These are phyloP conservation scores for Cladophialophora chaetospira DNA, from an alignment of 2,329 filamentous ascomycete species.

Conservation along the genomic window DNA sequence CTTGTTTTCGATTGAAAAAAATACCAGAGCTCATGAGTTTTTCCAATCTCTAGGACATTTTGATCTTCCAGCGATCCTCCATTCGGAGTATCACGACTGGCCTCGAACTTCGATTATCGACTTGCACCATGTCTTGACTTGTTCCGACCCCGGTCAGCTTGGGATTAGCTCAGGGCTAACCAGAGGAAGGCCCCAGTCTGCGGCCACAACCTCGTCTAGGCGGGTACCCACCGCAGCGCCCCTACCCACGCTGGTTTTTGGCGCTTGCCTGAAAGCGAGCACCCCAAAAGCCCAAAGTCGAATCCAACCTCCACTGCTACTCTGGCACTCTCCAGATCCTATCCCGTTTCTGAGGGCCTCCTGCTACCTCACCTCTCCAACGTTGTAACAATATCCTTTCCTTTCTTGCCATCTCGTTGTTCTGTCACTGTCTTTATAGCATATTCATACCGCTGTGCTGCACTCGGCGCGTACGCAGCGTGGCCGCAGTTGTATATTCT, in stretches of 20 bases:
- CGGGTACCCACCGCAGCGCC: conserved; percentile 21
- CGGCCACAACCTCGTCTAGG: conserved; percentile 29
- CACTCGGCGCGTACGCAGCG: conserved; percentile 22
- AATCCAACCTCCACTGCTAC: conserved; percentile 27
- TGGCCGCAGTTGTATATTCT: conserved; percentile 18
- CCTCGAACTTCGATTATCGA: conserved; percentile 15
- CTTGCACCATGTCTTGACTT: conserved; percentile 7
- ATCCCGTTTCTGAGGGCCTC: conserved; percentile 20
- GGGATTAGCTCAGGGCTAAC: conserved; percentile 21
- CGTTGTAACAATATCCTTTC: conserved; percentile 29
- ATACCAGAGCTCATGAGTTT: neutral
- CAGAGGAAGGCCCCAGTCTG: conserved; percentile 18
- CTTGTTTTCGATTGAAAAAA: too few species aligned
- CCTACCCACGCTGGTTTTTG: conserved; percentile 22
- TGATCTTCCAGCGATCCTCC: neutral
- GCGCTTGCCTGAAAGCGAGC: conserved; percentile 26
- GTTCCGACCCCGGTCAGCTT: conserved; percentile 10
- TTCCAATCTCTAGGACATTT: neutral
- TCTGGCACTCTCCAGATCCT: conserved; percentile 21
- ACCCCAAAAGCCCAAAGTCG: conserved; percentile 20
- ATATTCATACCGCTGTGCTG: conserved; percentile 22
- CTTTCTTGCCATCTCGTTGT: conserved; percentile 21
- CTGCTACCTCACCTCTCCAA: conserved; percentile 19
- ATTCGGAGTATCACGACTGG: neutral
- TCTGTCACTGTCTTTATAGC: conserved; percentile 28